A percentile compares a stretch with the other conserved stretches of the same genome.
phyloP scores from a whole-genome alignment of 2,329 filamentous ascomycete species.

The Penicillium sp. region DNA sequence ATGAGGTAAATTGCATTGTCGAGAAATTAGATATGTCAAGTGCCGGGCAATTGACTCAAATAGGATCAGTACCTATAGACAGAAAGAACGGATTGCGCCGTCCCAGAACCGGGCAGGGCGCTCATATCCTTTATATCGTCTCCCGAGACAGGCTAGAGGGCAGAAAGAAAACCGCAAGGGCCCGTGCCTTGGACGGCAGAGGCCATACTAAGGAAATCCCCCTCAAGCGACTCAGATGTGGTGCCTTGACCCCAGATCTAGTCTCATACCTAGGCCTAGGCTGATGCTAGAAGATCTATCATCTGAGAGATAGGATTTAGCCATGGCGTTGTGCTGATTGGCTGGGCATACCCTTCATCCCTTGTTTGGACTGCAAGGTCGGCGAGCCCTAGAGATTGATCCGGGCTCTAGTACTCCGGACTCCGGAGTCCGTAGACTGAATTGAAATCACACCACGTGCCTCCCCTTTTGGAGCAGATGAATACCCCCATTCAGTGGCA shows the following conservation, averaged over 20 bases:
- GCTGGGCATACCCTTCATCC: conserved; percentile 18
- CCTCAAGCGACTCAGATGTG: background rate
- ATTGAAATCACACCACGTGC: too few species aligned
- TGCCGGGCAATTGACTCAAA: background rate
- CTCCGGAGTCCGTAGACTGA: too few species aligned
- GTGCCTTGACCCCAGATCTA: background rate
- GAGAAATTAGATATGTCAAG: background rate
- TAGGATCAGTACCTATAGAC: background rate
- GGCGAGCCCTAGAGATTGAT: conserved; percentile 14
- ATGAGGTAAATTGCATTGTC: conserved; percentile 4
- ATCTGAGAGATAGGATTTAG: background rate
- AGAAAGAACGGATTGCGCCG: background rate
- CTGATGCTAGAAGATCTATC: background rate
- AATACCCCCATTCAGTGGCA: too few species aligned
- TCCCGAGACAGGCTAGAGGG: too few species aligned
- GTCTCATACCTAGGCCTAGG: conserved; percentile 11
- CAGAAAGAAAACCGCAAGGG: conserved; percentile 20
- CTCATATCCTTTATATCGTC: conserved; percentile 8
- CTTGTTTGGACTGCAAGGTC: conserved; percentile 16
- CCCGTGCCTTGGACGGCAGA: conserved; percentile 6
- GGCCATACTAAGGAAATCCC: conserved; percentile 11
- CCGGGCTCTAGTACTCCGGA: too few species aligned
- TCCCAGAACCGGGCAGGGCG: background rate
- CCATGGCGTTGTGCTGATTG: conserved; percentile 7
- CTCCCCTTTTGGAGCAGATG: too few species aligned